A percentile compares a stretch with the other conserved stretches of the same genome.
Conservation (phyloP, 2,329 filamentous ascomycete genomes). For the Talaromyces marneffei region DNA sequence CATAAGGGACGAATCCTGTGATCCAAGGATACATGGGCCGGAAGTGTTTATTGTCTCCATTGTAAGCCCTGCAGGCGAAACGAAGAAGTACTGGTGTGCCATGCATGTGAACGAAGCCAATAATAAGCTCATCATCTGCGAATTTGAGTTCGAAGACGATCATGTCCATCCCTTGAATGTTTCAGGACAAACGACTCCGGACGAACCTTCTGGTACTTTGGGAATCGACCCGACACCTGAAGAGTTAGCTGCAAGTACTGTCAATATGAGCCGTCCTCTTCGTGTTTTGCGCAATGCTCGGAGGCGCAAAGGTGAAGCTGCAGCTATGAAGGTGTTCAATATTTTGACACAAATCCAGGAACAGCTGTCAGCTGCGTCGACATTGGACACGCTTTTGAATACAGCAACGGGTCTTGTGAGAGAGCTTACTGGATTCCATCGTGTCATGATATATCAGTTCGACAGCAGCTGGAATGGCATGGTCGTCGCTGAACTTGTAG, state of each 20-base stretch:
- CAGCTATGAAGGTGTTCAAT: slow-evolving; percentile 91
- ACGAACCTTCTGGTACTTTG: slow-evolving; percentile 67
- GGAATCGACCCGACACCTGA: slow-evolving; percentile 65
- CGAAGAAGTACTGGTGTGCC: slow-evolving; percentile 76
- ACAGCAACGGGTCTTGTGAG: slow-evolving; percentile 80
- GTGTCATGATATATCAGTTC: slow-evolving; percentile 91
- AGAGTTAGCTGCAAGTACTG: slow-evolving; percentile 69
- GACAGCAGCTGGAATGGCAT: slow-evolving; percentile 75
- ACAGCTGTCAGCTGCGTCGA: slow-evolving; percentile 67
- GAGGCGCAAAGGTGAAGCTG: slow-evolving; percentile 70
- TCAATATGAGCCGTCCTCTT: slow-evolving; percentile 65
- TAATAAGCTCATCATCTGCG: slow-evolving; percentile 70
- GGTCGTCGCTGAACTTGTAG: slow-evolving; percentile 80
- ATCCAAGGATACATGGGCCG: slow-evolving; percentile 68
- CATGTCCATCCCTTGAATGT: slow-evolving; percentile 61
- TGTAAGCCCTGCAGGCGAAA: slow-evolving; percentile 50
- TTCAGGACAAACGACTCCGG: slow-evolving; percentile 49
- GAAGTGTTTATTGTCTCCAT: slow-evolving; percentile 80
- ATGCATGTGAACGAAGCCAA: slow-evolving; percentile 68
- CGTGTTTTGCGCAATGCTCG: slow-evolving; percentile 66
- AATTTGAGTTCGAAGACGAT: slow-evolving; percentile 83
- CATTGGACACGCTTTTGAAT: slow-evolving; percentile 68
- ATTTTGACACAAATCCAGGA: slow-evolving; percentile 90
- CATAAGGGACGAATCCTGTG: slow-evolving; percentile 73
- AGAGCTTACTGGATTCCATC: slow-evolving; percentile 83